A percentile compares a stretch with the other conserved stretches of the same genome.
These are phyloP conservation scores for Wickerhamomyces xylosicus DNA, from an alignment of 805 yeast genomes.

Conservation along the genomic window DNA sequence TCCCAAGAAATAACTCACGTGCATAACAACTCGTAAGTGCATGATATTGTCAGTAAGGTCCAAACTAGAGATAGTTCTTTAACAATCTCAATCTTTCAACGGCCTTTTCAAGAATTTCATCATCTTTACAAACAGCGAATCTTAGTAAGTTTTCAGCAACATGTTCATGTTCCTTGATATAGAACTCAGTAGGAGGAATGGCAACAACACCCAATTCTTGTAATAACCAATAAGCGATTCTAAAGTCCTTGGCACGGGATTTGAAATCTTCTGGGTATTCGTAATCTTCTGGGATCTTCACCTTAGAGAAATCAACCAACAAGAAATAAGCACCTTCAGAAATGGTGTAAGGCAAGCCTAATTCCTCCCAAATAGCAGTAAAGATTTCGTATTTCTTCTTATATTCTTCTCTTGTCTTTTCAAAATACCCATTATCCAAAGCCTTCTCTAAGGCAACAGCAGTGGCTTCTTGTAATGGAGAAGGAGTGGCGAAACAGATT, in stretches of 20 bases:
- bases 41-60: background rate
- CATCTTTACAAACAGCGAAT: conserved; percentile 95
- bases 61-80: conserved; percentile 43
- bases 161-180: conserved; percentile 56
- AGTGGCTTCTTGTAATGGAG: conserved; percentile 88
- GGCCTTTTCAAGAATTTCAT: conserved; percentile 69
- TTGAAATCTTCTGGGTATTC: conserved; percentile 61
- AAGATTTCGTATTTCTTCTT: conserved; percentile 63
- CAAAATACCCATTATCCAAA: conserved; percentile 53
- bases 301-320: conserved; percentile 76
- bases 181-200: conserved; percentile 96
- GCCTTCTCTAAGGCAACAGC: conserved; percentile 69
- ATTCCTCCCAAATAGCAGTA: conserved; percentile 70
- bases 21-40: background rate
- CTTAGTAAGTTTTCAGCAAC: conserved; percentile 80
- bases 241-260: conserved; percentile 73
- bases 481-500: conserved; percentile 84
- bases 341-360: conserved; percentile 78
- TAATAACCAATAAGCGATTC: conserved; percentile 85
- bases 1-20: too few relatives aligned
- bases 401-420: conserved; percentile 57
- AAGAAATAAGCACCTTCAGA: conserved; percentile 94
- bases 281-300: conserved; percentile 68
- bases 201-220: conserved; percentile 90
- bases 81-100: conserved; percentile 63